phyloP scores from a whole-genome alignment of 768 basidiomycete species.

The Gloeostereum incarnatum region DNA sequence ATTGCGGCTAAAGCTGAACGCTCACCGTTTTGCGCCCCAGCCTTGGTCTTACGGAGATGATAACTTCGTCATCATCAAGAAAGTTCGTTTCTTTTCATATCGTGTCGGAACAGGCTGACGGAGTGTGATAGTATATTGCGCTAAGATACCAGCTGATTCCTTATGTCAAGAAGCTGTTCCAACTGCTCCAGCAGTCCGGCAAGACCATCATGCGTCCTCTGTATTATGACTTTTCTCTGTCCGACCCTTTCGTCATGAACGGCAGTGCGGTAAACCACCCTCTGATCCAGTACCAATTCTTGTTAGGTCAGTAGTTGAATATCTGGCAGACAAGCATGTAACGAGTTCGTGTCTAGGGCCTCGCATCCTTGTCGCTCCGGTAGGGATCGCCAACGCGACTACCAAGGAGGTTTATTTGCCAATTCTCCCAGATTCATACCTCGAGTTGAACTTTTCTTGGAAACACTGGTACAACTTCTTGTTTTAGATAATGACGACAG shows the following conservation, averaged over 20 bases:
- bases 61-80: constrained; percentile 24
- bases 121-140: constrained; percentile 18
- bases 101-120: background rate
- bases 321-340: background rate
- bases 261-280: constrained; percentile 19
- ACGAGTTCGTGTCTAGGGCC: constrained; percentile 17
- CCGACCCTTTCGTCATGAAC: constrained; percentile 16
- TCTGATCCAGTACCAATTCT: constrained; percentile 20
- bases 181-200: constrained; percentile 20
- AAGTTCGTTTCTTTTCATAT: constrained; percentile 10
- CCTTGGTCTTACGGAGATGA: constrained; percentile 27
- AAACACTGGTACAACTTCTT: constrained; percentile 15
- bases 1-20: background rate
- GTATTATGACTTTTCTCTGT: constrained; percentile 22
- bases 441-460: too few relatives aligned
- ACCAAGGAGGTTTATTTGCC: constrained; percentile 21
- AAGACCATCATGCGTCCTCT: constrained; percentile 22
- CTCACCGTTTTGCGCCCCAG: constrained; percentile 7
- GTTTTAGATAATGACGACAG: background rate
- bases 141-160: constrained; percentile 25
- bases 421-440: too few relatives aligned
- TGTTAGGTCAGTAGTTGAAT: constrained; percentile 18
- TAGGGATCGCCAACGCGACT: constrained; percentile 18
- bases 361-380: constrained; percentile 21
- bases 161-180: constrained; percentile 21